These are phyloP conservation scores for Orbilia blumenaviensis DNA, from an alignment of 2,329 filamentous ascomycete genomes.

Conservation along the genomic window DNA sequence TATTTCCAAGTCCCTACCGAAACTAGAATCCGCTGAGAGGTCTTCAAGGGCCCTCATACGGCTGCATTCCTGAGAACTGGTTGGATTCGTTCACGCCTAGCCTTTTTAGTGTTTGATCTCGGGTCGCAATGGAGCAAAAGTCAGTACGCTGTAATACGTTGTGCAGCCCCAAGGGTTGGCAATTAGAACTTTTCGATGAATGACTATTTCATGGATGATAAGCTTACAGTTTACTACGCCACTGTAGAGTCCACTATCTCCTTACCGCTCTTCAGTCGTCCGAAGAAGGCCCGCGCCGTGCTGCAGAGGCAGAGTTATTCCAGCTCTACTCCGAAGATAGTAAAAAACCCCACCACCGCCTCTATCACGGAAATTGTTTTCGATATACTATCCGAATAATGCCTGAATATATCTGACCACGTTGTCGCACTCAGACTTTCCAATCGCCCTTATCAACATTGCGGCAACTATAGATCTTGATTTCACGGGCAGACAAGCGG, in stretches of 20 bases:
- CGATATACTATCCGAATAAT: slow-evolving; percentile 63
- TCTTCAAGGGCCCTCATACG: not conserved
- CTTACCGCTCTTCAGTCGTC: slow-evolving; percentile 85
- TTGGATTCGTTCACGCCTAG: not conserved
- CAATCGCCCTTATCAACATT: slow-evolving; percentile 80
- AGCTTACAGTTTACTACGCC: not conserved
- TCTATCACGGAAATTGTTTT: slow-evolving; percentile 51
- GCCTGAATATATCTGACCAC: not conserved
- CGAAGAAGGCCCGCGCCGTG: slow-evolving; percentile 78
- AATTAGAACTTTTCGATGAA: not conserved
- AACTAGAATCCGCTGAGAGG: not conserved
- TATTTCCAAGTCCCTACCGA: not conserved
- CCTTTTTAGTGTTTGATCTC: slow-evolving; percentile 2
- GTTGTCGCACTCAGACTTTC: slow-evolving; percentile 68
- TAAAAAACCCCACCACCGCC: slow-evolving; percentile 37
- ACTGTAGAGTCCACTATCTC: slow-evolving; percentile 74
- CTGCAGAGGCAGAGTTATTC: slow-evolving; percentile 84
- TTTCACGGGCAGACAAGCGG: slow-evolving; percentile 80
- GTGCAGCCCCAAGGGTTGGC: not conserved
- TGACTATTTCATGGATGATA: not conserved
- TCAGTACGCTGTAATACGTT: slow-evolving; percentile 9
- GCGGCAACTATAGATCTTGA: slow-evolving; percentile 78
- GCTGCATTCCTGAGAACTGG: slow-evolving; percentile 8
- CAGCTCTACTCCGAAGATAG: slow-evolving; percentile 71
- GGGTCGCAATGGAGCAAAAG: slow-evolving; percentile 46